Base-by-base conservation (phyloP, 1,139 yeast genomes). In the Taphrina betulina region DNA sequence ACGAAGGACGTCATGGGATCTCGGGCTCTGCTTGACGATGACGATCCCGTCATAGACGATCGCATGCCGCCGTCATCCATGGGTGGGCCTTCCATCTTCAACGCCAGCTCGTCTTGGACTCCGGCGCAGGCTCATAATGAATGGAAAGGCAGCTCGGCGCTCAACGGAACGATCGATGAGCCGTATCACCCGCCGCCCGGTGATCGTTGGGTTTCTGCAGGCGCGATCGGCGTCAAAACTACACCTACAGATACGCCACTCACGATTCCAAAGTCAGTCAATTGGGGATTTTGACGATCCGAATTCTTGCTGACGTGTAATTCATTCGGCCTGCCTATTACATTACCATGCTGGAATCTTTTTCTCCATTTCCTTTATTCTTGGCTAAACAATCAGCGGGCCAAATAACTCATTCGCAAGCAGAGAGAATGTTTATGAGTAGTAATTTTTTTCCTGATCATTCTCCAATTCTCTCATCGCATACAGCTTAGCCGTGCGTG, bases 1-100 rank as follows among this genome's bases (percentile, higher is more conserved):
- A 43, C 42, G 17, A 53, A 37, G 19, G 57, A 60, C 14, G 58
- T 61, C 17, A 60, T 61, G 63, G 63, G 63, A n/a, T 56, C 60
- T 8, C 52, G 59, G 5, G 63, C 63, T 2, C 56, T 61, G 28
- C 46, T 56, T n/a, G 57, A 58, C 31, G 62, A 60, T 37, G 59
- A 59, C 24, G 63, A 61, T 43, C 56, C 58, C 23, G 56, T 56
- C 7, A 44, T 42, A 17, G 36, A 35, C 7, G 38, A 43, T n/a
- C 36, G 38, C 8, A 17, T 24, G 23, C 12, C 45, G 8, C 22
- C 35, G 2, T 26, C 35, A 26, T 12, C n/a, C 29, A 26, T 26
- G 31, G 31, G 31, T 12, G 12, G 10, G 7, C 10, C 31, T 12
- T 26, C 31, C 12, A 7, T 26, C 31, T 43, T 20, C 17, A 5